Conservation (phyloP, 1,284 basidiomycete genomes). For the Hypsizygus ulmarius region DNA sequence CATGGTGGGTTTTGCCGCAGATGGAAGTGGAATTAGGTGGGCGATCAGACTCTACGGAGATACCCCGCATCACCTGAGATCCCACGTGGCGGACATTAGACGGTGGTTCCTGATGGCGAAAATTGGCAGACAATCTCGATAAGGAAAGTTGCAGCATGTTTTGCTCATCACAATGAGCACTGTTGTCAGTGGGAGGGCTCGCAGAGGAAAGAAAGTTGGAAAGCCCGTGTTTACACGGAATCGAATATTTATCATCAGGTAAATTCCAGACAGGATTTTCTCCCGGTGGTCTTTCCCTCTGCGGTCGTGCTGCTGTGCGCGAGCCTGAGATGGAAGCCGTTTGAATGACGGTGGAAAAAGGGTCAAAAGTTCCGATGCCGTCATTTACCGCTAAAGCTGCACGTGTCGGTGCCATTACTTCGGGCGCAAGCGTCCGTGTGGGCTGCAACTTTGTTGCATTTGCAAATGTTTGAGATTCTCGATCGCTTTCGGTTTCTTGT, state of each 20-base stretch:
- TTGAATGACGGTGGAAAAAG: neutral
- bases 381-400: conserved; percentile 24
- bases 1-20: conserved; percentile 1
- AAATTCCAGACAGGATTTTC: too few relatives aligned
- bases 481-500: neutral
- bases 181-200: conserved; percentile 5
- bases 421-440: conserved; percentile 27
- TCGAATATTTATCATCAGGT: too few relatives aligned
- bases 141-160: conserved; percentile 5
- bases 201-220: too few relatives aligned
- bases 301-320: neutral
- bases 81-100: conserved; percentile 10
- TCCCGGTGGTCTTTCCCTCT: neutral
- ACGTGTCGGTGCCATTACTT: conserved; percentile 33
- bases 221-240: too few relatives aligned
- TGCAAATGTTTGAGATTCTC: neutral
- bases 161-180: neutral
- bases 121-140: conserved; percentile 10
- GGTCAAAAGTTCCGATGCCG: neutral
- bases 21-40: conserved; percentile 13
- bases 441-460: neutral
- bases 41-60: conserved; percentile 14
- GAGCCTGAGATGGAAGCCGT: neutral
- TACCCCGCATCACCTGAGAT: conserved; percentile 5
- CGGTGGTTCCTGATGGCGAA: conserved; percentile 9